Base-by-base conservation (phyloP, 192 early-diverging fungal genomes). In the Backusella tuberculispora region DNA sequence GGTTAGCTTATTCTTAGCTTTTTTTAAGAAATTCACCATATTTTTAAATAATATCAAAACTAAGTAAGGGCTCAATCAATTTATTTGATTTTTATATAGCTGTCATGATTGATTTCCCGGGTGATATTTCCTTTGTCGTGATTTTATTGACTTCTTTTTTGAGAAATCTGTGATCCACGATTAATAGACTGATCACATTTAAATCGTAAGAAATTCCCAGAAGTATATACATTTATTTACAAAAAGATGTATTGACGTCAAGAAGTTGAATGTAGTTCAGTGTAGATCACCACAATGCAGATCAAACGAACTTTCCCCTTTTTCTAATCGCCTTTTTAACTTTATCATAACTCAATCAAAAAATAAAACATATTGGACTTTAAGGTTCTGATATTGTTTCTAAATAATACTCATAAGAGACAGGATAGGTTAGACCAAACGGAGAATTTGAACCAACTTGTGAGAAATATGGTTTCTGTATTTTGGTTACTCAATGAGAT, bases 351-450 rank as follows among this genome's bases (percentile, higher is more conserved):
- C 50, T 53, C 9, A 19, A 53, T 53, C 50, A 53, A 17, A 53
- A 19, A 53, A 19, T 21, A 53, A 10, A 7, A 53, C 7, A 53
- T 53, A 6, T 53, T 53, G 50, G 21, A 21, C 17, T 53, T 53
- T 21, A 53, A 53, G 6, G n/a, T 24, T 53, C 10, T 53, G 50
- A 9, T 24, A 24, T 21, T 6, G 21, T 53, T 53, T 53, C n/a
- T 53, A 53, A 9, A 43, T 21, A 53, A 53, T 53, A 53, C 50
- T 53, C 50, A 53, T 19, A 17, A 53, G 50, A 24, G 50, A 53
- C 50, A 53, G n/a, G n/a, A 53, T 17, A 53, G 50, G 50, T 53
- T 53, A 53, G 50, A 53, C 50, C n/a, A 53, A n/a, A 53, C 50
- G 50, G 50, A 53, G 50, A 53, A 53, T 53, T 24, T 53, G 10